Percentiles rank a stretch among this genome's conserved stretches.
phyloP scores from a whole-genome alignment of 192 early-diverging fungal species.

The Linnemannia schmuckeri region DNA sequence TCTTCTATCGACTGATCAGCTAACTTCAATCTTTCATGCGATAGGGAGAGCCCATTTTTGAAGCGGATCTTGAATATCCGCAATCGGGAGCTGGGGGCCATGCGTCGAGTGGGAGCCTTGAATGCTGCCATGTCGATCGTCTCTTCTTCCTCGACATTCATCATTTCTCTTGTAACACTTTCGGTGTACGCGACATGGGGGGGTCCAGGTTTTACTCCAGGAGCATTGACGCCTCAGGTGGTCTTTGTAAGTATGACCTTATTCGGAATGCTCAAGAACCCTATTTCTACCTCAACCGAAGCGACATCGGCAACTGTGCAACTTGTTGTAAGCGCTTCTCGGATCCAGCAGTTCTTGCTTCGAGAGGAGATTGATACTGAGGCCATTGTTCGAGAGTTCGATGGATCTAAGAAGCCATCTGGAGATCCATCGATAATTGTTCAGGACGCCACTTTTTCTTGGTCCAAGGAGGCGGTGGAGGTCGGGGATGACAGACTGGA shows the following conservation, averaged over 20 bases:
- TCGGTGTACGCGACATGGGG: slow-evolving; percentile 30
- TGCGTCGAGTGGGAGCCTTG: neutral
- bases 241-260: slow-evolving; percentile 77
- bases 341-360: slow-evolving; percentile 25
- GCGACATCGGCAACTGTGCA: slow-evolving; percentile 65
- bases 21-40: neutral
- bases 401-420: neutral
- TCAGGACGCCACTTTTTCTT: slow-evolving; percentile 17
- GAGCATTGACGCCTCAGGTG: slow-evolving; percentile 36
- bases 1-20: neutral
- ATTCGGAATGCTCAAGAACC: slow-evolving; percentile 72
- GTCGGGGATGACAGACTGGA: neutral
- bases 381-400: slow-evolving; percentile 8
- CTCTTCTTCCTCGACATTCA: slow-evolving; percentile 11
- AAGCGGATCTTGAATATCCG: slow-evolving; percentile 19
- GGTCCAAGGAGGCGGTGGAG: neutral
- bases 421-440: slow-evolving; percentile 5
- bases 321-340: slow-evolving; percentile 64
- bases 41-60: slow-evolving; percentile 24
- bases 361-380: slow-evolving; percentile 29
- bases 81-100: slow-evolving; percentile 4
- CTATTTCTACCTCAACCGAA: slow-evolving; percentile 65
- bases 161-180: slow-evolving; percentile 22
- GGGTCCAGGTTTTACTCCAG: slow-evolving; percentile 25
- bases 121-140: slow-evolving; percentile 18